A percentile compares a stretch with the other conserved stretches of the same genome.
Conservation (phyloP, 108 stramenopile species). For the Stephanodiscus minutulus region DNA sequence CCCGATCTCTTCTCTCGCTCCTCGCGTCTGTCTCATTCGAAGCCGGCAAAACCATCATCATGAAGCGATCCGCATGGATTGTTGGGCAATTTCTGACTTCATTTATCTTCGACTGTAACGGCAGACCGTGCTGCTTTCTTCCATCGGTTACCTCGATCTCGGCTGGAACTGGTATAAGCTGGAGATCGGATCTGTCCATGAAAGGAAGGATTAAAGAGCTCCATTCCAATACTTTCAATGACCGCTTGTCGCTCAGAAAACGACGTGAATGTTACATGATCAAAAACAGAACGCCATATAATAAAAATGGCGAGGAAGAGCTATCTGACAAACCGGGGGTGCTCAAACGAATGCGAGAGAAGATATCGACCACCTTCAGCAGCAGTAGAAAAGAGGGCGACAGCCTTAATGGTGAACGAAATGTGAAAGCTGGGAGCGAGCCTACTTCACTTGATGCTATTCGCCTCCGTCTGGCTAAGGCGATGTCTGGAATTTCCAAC, state of each 20-base stretch:
- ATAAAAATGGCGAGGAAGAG: conserved; percentile 8
- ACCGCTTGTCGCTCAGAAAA: conserved; percentile 2
- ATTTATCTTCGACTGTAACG: neutral
- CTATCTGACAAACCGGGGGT: conserved; percentile 24
- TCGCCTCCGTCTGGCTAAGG: conserved; percentile 36
- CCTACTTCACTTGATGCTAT: conserved; percentile 36
- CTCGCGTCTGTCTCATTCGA: neutral
- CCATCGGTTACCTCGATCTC: conserved; percentile 2
- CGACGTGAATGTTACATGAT: conserved; percentile 5
- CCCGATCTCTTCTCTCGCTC: no score
- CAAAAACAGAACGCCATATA: conserved; percentile 18
- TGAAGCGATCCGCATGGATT: conserved; percentile 7
- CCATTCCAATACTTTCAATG: conserved; percentile 7
- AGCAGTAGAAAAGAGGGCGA: conserved; percentile 18
- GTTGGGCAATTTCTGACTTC: conserved; percentile 8
- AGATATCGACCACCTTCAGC: conserved; percentile 32
- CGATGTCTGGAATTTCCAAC: conserved; percentile 40
- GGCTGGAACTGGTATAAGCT: neutral
- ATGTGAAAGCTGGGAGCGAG: conserved; percentile 22
- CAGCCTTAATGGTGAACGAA: conserved; percentile 8
- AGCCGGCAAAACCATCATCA: conserved; percentile 1
- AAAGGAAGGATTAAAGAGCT: neutral
- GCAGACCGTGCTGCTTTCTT: conserved; percentile 12
- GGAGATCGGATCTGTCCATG: neutral
- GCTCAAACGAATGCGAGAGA: conserved; percentile 39